These are phyloP conservation scores for Datura wrightii DNA, from an alignment of 257 asterid species.

Conservation along the genomic window DNA sequence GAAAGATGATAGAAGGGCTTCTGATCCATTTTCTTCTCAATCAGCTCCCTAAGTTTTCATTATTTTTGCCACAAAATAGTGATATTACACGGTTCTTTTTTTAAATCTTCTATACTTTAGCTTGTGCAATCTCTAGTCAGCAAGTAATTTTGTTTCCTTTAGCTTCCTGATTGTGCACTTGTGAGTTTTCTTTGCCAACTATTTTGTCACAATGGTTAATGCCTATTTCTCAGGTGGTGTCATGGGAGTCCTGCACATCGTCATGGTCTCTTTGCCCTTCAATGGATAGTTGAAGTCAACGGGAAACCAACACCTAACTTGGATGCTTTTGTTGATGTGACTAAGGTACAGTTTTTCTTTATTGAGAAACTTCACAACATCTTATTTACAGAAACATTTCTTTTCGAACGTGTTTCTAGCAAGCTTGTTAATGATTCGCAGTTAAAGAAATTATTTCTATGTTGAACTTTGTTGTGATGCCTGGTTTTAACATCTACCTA, in stretches of 20 bases:
- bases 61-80: not conserved
- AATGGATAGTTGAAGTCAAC: conserved; percentile 94
- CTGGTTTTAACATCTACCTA: not conserved
- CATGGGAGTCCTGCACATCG: conserved; percentile 98
- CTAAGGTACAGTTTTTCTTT: conserved; percentile 61
- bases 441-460: not conserved
- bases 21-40: not conserved
- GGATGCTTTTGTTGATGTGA: conserved; percentile 84
- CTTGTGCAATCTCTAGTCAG: not conserved
- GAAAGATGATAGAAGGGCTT: not conserved
- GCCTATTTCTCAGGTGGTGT: conserved; percentile 81
- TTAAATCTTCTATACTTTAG: not conserved
- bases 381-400: not conserved
- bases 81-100: not conserved
- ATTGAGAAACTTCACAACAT: not conserved
- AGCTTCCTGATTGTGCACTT: conserved; percentile 8
- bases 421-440: not conserved
- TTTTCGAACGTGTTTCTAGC: not conserved
- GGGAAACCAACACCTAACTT: conserved; percentile 91
- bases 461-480: not conserved
- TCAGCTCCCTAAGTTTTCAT: not conserved
- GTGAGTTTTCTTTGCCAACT: not conserved
- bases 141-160: conserved; percentile 3
- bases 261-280: conserved; percentile 94
- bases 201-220: conserved; percentile 18